Percentiles rank a stretch among this genome's conserved stretches.
Evolutionary conservation across 225 moss, liverwort and hornwort genomes (phyloP).

Genomic region (Pseudoscleropodium purum): DNA sequence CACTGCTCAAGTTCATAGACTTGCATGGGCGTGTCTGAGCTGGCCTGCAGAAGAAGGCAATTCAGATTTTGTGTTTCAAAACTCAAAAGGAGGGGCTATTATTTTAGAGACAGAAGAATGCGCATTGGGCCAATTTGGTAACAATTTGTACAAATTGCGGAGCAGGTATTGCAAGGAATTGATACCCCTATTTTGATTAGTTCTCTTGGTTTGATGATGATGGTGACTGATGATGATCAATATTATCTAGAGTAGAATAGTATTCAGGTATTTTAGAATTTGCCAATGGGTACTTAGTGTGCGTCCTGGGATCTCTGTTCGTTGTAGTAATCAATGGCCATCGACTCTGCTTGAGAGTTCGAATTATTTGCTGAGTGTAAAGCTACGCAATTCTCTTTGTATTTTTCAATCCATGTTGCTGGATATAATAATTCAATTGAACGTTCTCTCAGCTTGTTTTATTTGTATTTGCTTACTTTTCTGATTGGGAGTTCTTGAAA

Average conservation of each 20-base stretch:
- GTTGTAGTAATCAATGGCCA: not conserved
- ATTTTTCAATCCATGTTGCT: not conserved
- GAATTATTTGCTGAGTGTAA: conserved; percentile 12
- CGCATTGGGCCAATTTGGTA: not conserved
- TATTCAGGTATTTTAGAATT: not conserved
- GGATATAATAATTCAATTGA: not conserved
- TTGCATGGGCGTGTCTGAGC: not conserved
- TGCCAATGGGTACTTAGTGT: not conserved
- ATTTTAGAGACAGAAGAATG: not conserved
- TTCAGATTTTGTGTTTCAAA: not conserved
- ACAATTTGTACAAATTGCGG: not conserved
- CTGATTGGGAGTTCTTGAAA: not conserved
- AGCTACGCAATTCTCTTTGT: not conserved
- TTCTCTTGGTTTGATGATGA: not conserved
- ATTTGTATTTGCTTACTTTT: not conserved
- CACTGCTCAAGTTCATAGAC: not conserved
- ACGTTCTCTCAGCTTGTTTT: not conserved
- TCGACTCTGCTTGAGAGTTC: not conserved
- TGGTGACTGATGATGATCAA: not conserved
- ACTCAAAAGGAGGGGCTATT: not conserved
- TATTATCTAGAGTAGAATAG: not conserved
- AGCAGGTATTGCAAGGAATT: not conserved
- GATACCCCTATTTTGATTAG: not conserved
- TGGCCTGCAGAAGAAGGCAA: not conserved
- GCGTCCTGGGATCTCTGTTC: not conserved